Evolutionary conservation across 2,329 filamentous ascomycete genomes (phyloP), one percentile per base, ranked within the genome.

Genomic region (Nigrospora sphaerica): DNA sequence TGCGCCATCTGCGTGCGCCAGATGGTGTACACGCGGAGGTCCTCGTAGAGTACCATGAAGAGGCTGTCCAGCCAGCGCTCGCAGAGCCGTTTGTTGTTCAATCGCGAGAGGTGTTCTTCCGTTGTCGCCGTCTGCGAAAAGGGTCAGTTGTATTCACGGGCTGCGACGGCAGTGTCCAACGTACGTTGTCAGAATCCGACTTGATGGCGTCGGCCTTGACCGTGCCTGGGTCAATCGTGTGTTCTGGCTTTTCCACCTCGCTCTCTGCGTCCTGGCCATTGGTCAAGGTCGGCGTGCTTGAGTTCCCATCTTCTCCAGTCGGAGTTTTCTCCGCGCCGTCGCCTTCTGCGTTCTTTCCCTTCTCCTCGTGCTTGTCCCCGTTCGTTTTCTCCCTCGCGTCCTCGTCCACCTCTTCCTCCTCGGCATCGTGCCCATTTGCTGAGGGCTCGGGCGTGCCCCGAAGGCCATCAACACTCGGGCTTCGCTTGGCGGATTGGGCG

Each of bases 21-120:
- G 65, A 98, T 98, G 12, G 93, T 98, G 73, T 98, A 98, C 39
- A 98, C 92, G 42, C 93, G 88, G 16, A 98, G 78, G 61, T 98
- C 93, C 66, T 98, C 93, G 64, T 98, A 98, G 3, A 98, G 77
- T 0, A 97, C 93, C 93, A 98, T 98, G 72, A 98, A 98, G 18
- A 98, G 77, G 59, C 95, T 97, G 67, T 98, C 93, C 3, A 98
- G 78, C 93, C 93, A 98, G 56, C 93, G 83, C 68, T 98, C 93
- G 61, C 93, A 98, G 1, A 98, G 80, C 1, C 93, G 85, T 71
- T 98, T 98, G 67, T 96, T 95, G 63, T 95, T 93, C 62, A 98
- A 89, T 57, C 92, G 88, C 7, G 90, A 91, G 56, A 95, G 86
- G 54, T 87, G 77, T 47, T 85, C 79, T 53, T 89, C 83, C 6